These are phyloP conservation scores for Elongisporangium undulatum DNA, from an alignment of 352 stramenopile species.

Conservation along the genomic window DNA sequence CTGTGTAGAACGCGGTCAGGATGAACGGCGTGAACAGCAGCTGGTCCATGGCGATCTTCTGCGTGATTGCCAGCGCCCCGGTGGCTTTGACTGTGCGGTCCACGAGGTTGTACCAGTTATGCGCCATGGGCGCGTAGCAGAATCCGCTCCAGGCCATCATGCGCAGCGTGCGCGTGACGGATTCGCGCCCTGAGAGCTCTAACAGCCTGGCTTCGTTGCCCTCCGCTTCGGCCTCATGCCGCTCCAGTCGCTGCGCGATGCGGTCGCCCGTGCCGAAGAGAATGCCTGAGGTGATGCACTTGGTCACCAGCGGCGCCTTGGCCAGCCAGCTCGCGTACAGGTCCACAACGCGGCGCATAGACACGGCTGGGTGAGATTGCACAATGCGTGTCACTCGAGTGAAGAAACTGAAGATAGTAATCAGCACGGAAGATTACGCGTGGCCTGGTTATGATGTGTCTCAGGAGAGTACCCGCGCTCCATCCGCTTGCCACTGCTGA, in stretches of 20 bases:
- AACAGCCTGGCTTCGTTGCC: constrained; percentile 7
- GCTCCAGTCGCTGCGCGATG: constrained; percentile 48
- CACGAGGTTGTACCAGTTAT: constrained; percentile 88
- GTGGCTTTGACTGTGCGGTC: constrained; percentile 39
- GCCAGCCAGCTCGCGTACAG: constrained; percentile 54
- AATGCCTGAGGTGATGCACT: constrained; percentile 55
- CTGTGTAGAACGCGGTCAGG: constrained; percentile 33
- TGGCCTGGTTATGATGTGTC: too few relatives aligned
- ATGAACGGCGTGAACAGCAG: constrained; percentile 36
- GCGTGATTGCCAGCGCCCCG: constrained; percentile 18
- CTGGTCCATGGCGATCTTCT: constrained; percentile 43
- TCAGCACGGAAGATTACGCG: too few relatives aligned
- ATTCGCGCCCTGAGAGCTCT: background rate
- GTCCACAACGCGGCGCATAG: constrained; percentile 37
- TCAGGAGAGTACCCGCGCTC: too few relatives aligned
- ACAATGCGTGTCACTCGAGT: too few relatives aligned
- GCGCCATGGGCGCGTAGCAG: constrained; percentile 84
- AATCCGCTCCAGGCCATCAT: constrained; percentile 87
- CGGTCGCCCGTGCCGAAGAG: constrained; percentile 70
- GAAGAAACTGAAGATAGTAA: too few relatives aligned
- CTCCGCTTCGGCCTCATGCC: constrained; percentile 6
- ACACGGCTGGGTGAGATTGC: too few relatives aligned
- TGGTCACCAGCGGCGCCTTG: constrained; percentile 54
- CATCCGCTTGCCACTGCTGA: too few relatives aligned
- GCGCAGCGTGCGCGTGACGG: constrained; percentile 37